Conservation (phyloP, 2,329 filamentous ascomycete species). For the Xylariaceae sp. region DNA sequence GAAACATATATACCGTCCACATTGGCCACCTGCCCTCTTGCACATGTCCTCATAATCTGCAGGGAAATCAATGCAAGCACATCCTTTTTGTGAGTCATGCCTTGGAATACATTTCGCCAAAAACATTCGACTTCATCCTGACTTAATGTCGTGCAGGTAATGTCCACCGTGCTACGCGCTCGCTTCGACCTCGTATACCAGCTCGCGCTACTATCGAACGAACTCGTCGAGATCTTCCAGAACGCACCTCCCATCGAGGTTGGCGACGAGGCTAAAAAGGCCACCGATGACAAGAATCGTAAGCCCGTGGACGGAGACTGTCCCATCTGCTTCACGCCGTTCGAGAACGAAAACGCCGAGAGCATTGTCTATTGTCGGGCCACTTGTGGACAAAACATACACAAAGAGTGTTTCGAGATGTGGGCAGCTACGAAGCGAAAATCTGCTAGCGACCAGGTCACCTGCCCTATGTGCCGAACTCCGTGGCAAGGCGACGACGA, state of each 20-base stretch:
- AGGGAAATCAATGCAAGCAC: conserved; percentile 62
- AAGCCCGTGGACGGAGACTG: conserved; percentile 51
- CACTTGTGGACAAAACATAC: conserved; percentile 52
- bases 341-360: conserved; percentile 39
- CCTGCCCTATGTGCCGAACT: conserved; percentile 59
- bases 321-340: conserved; percentile 52
- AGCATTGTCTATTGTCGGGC: conserved; percentile 47
- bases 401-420: conserved; percentile 48
- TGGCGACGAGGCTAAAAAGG: conserved; percentile 17
- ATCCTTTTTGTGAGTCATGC: conserved; percentile 47
- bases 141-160: conserved; percentile 33
- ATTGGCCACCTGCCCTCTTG: conserved; percentile 50
- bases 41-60: conserved; percentile 49
- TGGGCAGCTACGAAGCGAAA: conserved; percentile 47
- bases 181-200: conserved; percentile 56
- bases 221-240: conserved; percentile 56
- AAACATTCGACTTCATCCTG: too few relatives aligned
- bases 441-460: conserved; percentile 34
- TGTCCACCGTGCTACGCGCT: conserved; percentile 56
- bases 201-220: conserved; percentile 52
- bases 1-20: conserved; percentile 59
- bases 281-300: conserved; percentile 32
- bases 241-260: conserved; percentile 47
- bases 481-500: conserved; percentile 47
- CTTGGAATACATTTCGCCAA: background rate